phyloP scores from a whole-genome alignment of 2,329 filamentous ascomycete genomes.

The Zymoseptoria brevis region DNA sequence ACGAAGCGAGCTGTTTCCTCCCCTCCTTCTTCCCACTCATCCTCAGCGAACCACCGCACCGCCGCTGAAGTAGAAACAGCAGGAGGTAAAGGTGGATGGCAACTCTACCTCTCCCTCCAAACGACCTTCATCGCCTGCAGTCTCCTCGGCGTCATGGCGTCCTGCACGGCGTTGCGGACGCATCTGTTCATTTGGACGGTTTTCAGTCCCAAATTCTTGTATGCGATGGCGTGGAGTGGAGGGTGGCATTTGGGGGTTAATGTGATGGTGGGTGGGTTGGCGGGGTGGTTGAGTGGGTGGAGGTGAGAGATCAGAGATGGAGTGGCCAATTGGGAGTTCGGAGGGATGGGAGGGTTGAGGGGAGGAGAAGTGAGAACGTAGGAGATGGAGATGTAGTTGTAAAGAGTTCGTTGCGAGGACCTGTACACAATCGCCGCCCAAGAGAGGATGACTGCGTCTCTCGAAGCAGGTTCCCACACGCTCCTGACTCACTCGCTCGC shows the following conservation, averaged over 20 bases:
- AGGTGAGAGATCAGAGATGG: not conserved
- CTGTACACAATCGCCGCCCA: too few relatives aligned
- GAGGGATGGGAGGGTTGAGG: too few relatives aligned
- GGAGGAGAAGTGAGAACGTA: too few relatives aligned
- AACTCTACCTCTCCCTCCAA: constrained; percentile 51
- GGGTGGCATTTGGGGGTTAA: constrained; percentile 74
- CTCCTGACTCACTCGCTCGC: too few relatives aligned
- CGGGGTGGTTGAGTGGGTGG: constrained; percentile 4
- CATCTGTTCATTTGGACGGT: constrained; percentile 99
- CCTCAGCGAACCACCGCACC: too few relatives aligned
- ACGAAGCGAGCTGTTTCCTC: not conserved
- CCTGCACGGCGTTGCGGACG: constrained; percentile 73
- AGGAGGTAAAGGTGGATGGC: constrained; percentile 18
- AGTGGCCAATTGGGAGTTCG: too few relatives aligned
- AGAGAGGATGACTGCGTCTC: too few relatives aligned
- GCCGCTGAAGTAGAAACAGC: too few relatives aligned
- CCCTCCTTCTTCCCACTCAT: too few relatives aligned
- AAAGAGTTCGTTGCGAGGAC: not conserved
- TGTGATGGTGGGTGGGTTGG: constrained; percentile 45
- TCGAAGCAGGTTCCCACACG: too few relatives aligned
- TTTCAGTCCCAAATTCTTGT: constrained; percentile 93
- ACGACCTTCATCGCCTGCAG: constrained; percentile 63
- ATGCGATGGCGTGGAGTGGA: constrained; percentile 79
- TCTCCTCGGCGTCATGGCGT: constrained; percentile 71
- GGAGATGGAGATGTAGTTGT: too few relatives aligned